Percentiles rank a stretch among this genome's conserved stretches.
These are phyloP conservation scores for Phaeosphaeriaceae sp. DNA, from an alignment of 2,329 filamentous ascomycete genomes.

Conservation along the genomic window DNA sequence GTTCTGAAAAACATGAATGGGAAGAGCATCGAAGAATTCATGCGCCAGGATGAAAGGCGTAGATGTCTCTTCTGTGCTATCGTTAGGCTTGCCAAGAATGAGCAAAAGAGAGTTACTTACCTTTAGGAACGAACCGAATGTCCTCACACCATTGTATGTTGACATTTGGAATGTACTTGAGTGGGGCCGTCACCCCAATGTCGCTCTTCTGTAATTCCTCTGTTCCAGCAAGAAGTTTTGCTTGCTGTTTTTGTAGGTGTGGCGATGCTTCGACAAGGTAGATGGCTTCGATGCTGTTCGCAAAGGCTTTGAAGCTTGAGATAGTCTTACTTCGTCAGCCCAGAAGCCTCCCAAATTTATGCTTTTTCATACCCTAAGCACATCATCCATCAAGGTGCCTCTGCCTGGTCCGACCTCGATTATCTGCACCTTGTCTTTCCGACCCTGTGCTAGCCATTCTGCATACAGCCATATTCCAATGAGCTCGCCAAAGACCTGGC, in stretches of 20 bases:
- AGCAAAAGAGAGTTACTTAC: constrained; percentile 52
- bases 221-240: constrained; percentile 79
- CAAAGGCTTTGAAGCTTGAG: constrained; percentile 79
- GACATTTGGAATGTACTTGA: constrained; percentile 75
- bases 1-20: constrained; percentile 93
- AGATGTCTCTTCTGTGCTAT: constrained; percentile 65
- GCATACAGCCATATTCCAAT: constrained; percentile 93
- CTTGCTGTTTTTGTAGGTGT: constrained; percentile 78
- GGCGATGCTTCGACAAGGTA: constrained; percentile 95
- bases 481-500: constrained; percentile 94
- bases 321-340: constrained; percentile 68
- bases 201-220: constrained; percentile 73
- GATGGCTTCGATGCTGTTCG: constrained; percentile 79
- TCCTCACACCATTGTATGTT: constrained; percentile 89
- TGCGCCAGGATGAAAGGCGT: constrained; percentile 95
- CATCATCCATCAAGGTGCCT: constrained; percentile 96
- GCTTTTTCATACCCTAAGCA: constrained; percentile 72
- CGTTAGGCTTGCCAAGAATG: constrained; percentile 18
- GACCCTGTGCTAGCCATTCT: constrained; percentile 94
- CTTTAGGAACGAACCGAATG: constrained; percentile 78
- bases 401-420: constrained; percentile 94
- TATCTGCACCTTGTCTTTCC: constrained; percentile 76
- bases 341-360: background rate
- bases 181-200: constrained; percentile 74
- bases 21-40: constrained; percentile 97